Base-by-base conservation (phyloP, 2,329 filamentous ascomycete species). In the Calonectria pseudoturangicola region DNA sequence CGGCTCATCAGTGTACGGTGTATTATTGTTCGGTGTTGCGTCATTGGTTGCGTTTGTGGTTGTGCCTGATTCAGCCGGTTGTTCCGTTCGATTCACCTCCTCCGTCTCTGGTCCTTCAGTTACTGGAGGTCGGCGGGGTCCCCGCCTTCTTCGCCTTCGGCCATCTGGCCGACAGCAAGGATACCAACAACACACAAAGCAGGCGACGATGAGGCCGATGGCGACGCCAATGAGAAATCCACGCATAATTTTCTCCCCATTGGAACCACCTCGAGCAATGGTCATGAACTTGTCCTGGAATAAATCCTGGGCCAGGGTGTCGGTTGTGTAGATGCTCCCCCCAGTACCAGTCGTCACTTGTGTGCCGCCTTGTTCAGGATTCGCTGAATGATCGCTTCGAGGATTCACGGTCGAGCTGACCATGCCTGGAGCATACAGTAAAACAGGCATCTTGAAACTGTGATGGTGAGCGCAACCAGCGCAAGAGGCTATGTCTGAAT, bases 161-260 rank as follows among this genome's bases (percentile, higher is more conserved):
- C 64, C 66, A 43, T 58, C 48, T 62, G 76, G 70, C 36, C 79
- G 68, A 47, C 81, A 81, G 65, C 82, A 83, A 36, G 82, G 82
- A 45, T 82, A 77, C 82, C 82, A 83, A 68, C 82, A 83, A 70
- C 82, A 83, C 36, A 81, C 70, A 51, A 83, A 74, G 66, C 81
- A 79, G 50, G 80, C 82, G n/a, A 83, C 68, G 7, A 81, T 69
- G 5, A 83, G 71, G 3, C 82, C 82, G 27, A 83, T 72, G 0
- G 79, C 81, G 30, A 83, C 74, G 48, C 82, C 82, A 54, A 83
- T 80, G 25, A 84, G 75, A 75, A 84, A 83, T 43, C 82, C 82
- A 13, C 80, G 79, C 56, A 83, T 78, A 13, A 83, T 77, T 73
- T 79, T 82, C 50, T 83, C 82, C 16, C 80, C 80, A 63, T 74